Conservation (phyloP, 2,329 filamentous ascomycete species). For the Orbilia quercus region DNA sequence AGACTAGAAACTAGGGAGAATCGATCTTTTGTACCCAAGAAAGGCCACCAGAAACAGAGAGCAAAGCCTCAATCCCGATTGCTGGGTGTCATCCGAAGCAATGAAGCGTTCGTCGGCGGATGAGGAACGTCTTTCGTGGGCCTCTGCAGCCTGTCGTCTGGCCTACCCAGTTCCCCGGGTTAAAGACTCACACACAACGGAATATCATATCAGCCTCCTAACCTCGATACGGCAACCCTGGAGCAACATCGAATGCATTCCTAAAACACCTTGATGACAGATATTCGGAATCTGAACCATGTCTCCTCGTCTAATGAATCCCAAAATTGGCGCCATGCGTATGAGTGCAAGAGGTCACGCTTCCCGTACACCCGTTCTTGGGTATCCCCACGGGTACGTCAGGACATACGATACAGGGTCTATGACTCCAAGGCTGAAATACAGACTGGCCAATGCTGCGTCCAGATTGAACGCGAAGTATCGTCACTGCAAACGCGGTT, state of each 20-base stretch:
- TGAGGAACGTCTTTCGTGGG: conserved; percentile 31
- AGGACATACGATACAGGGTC: conserved; percentile 38
- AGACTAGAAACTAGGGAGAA: conserved; percentile 33
- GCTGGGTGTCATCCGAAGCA: conserved; percentile 40
- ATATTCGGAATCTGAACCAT: conserved; percentile 53
- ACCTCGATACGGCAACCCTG: conserved; percentile 40
- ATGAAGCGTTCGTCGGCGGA: conserved; percentile 22
- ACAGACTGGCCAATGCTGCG: conserved; percentile 48
- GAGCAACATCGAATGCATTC: conserved; percentile 28
- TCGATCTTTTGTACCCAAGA: conserved; percentile 27
- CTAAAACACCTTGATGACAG: conserved; percentile 56
- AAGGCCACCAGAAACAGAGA: conserved; percentile 44
- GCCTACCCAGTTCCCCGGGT: conserved; percentile 45
- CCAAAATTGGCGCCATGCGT: conserved; percentile 54
- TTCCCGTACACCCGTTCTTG: conserved; percentile 39
- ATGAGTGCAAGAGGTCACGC: conserved; percentile 55
- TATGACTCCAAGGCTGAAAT: conserved; percentile 55
- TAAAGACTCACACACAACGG: conserved; percentile 54
- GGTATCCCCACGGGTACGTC: conserved; percentile 42
- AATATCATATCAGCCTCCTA: conserved; percentile 39
- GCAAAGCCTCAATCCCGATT: conserved; percentile 53
- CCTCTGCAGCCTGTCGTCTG: too few relatives aligned
- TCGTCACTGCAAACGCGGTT: conserved; percentile 54
- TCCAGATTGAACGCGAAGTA: conserved; percentile 48
- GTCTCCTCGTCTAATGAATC: conserved; percentile 51